Percentiles rank a stretch among this genome's conserved stretches.
These are phyloP conservation scores for Protomyces macrosporus DNA, from an alignment of 1,139 yeast genomes.

Conservation along the genomic window DNA sequence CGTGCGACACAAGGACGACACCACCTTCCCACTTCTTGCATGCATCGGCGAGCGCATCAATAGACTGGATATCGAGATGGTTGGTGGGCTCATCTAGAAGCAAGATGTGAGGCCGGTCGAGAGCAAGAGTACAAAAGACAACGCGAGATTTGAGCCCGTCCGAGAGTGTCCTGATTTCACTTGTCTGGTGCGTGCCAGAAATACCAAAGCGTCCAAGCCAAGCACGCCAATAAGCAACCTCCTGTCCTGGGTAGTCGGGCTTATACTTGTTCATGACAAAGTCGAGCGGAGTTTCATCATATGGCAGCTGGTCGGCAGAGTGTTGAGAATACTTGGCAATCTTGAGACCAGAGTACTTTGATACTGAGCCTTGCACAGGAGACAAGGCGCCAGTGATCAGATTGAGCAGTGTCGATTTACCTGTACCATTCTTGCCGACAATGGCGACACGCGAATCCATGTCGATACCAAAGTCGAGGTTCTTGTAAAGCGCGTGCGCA, in stretches of 20 bases:
- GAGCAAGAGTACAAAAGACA: conserved; percentile 90
- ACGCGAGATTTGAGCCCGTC: conserved; percentile 99
- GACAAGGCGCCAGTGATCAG: conserved; percentile 91
- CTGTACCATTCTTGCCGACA: conserved; percentile 99
- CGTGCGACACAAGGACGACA: conserved; percentile 97
- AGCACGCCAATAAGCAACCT: conserved; percentile 96
- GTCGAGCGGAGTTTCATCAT: conserved; percentile 90
- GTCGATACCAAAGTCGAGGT: conserved; percentile 95
- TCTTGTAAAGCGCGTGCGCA: conserved; percentile 83
- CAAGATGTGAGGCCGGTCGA: conserved; percentile 90
- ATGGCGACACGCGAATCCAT: conserved; percentile 98
- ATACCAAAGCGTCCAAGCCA: conserved; percentile 97
- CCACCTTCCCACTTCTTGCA: conserved; percentile 94
- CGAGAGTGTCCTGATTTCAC: conserved; percentile 95
- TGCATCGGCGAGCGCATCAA: conserved; percentile 95
- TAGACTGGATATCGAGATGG: conserved; percentile 97
- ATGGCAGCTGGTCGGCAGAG: conserved; percentile 95
- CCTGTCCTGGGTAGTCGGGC: conserved; percentile 74
- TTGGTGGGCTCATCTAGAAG: conserved; percentile 98
- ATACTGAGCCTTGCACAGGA: conserved; percentile 81
- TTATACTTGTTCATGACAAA: conserved; percentile 69
- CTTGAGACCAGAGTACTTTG: conserved; percentile 94
- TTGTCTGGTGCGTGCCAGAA: conserved; percentile 98
- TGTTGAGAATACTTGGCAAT: conserved; percentile 99
- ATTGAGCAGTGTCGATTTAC: conserved; percentile 92